Evolutionary conservation across 2,329 filamentous ascomycete genomes (phyloP), one percentile per base, ranked within the genome.

Genomic region (Clarireedia paspali): DNA sequence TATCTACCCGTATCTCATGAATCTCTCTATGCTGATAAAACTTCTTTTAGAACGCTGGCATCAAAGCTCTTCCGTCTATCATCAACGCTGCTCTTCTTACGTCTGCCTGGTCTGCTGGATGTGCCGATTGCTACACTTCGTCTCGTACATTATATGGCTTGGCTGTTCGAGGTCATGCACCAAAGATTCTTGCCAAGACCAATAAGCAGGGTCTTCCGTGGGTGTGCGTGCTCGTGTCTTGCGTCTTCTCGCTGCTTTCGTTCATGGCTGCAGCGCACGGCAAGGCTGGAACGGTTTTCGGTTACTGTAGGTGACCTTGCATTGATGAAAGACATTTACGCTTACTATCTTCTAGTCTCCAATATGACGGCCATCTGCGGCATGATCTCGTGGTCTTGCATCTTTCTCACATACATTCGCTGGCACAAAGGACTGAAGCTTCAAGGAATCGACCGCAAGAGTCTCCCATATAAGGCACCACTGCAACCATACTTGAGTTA

Each of bases 71-170:
- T 3, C 84, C 87, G 0, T 83, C 82, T 6, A 80, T 87, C 63
- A 84, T 88, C 73, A 88, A 88, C 65, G 83, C 78, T 26, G 81
- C 81, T 20, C 80, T 88, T 61, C 73, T 87, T 51, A 85, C 84
- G 7, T 85, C 81, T 1, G 84, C 83, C 0, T 82, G 78, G 78
- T 81, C 78, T 1, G 79, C 79, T 5, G 80, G 78, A 26, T 83
- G 82, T 63, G 77, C 78, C 0, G 81, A 81, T 70, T 74, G 81
- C 49, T 87, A 87, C 70, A 83, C 79, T 0, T 82, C 84, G 50
- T 84, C 81, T 44, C 82, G 87, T 64, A 80, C 89, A 26, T 74
- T 90, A 5, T 83, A 88, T 66, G 84, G 83, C 53, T 79, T 90
- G 68, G 77, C 85, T 0, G 74, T 84, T 5, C 83, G 79, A 53